Evolutionary conservation across 306 rosid species (phyloP), one percentile per base, ranked within the genome.

Genomic region (Delonix regia): DNA sequence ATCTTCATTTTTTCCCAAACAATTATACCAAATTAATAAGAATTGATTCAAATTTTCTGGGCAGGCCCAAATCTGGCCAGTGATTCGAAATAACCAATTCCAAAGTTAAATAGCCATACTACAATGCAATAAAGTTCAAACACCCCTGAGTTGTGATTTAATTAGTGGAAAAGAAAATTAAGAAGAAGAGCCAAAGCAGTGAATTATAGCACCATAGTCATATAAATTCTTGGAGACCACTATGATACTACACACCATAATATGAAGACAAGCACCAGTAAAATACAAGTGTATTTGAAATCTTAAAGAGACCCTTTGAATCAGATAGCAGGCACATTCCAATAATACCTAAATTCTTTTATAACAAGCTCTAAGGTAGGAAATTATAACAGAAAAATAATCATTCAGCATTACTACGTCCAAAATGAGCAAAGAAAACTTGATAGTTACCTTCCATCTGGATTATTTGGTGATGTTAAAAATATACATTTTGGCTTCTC

Each of bases 401-500:
- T 62, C 68, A 62, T 33, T 16, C 44, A 15, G 68, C 42, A 62
- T 6, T 36, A 64, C 10, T 22, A 34, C 3, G 49, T 38, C 21
- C 49, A 64, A 64, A 64, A 36, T 64, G 28, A 64, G 48, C 18
- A 19, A 10, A 19, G 71, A 67, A 72, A 21, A 78, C 6, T 18
- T 14, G 69, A 62, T 34, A 73, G 53, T 81, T 86, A 95, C 97
- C 99, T 95, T 81, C 99, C 99, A 83, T 95, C 98, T 33, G 99
- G 98, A 88, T 95, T 93, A 84, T 95, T 95, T 21, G 99, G 98
- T 76, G 99, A 95, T 33, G 99, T 95, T 79, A 95, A 87, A 75
- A 95, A 93, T 88, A 95, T 95, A 87, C 99, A 95, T 85, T 93
- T 95, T 42, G 99, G 99, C 71, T 91, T 93, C 79, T 95, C 97